phyloP scores from a whole-genome alignment of 495 filamentous ascomycete species.

The Cryomyces antarcticus region DNA sequence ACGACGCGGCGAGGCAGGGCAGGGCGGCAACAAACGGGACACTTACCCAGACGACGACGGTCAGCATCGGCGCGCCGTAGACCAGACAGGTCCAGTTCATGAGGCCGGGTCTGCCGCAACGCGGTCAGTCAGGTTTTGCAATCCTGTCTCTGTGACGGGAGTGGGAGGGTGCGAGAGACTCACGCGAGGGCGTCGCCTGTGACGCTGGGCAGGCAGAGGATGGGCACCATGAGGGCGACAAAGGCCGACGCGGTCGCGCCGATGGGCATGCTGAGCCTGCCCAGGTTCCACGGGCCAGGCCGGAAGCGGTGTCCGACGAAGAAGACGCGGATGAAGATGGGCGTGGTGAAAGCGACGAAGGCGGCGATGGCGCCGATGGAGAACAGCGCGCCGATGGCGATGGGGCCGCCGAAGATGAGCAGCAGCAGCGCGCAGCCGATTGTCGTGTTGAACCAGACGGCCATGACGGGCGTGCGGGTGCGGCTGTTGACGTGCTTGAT shows the following conservation, averaged over 20 bases:
- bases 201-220: conserved; percentile 46
- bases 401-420: conserved; percentile 44
- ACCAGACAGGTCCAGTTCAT: conserved; percentile 71
- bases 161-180: conserved; percentile 7
- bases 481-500: conserved; percentile 45
- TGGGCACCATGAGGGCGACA: conserved; percentile 52
- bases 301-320: conserved; percentile 53
- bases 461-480: conserved; percentile 59
- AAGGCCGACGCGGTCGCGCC: conserved; percentile 41
- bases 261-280: conserved; percentile 37
- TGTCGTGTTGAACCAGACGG: conserved; percentile 49
- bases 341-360: conserved; percentile 54
- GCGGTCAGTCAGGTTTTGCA: no score
- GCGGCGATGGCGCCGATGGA: conserved; percentile 57
- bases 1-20: no score
- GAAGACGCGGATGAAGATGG: conserved; percentile 55
- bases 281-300: conserved; percentile 55
- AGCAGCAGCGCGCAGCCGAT: conserved; percentile 45
- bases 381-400: conserved; percentile 56
- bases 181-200: conserved; percentile 34
- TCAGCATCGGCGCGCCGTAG: conserved; percentile 37
- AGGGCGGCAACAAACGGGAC: no score
- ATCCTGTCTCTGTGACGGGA: neutral
- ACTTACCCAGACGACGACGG: conserved; percentile 34
- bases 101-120: conserved; percentile 2